Evolutionary conservation across 129 eudicot species (phyloP).

Genomic region (Tagetes patula): DNA sequence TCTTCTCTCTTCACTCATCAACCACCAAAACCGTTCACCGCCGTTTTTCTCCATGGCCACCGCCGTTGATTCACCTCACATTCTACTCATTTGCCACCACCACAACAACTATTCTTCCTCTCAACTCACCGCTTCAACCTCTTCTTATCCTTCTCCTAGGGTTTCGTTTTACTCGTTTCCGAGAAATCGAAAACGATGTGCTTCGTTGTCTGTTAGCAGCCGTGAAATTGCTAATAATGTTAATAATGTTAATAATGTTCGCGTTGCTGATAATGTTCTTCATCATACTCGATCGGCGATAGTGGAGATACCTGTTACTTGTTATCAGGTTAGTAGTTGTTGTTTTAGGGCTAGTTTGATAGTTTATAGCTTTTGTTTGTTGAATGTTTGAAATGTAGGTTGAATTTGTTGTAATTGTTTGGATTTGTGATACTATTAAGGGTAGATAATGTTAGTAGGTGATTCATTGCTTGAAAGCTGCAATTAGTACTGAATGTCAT

Average conservation of each 20-base stretch:
- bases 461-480: slow-evolving; percentile 12
- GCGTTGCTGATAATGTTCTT: slow-evolving; percentile 33
- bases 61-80: slow-evolving; percentile 8
- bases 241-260: slow-evolving; percentile 16
- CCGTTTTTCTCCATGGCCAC: slow-evolving; percentile 25
- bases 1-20: background rate
- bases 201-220: slow-evolving; percentile 27
- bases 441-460: background rate
- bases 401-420: background rate
- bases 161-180: slow-evolving; percentile 29
- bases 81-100: slow-evolving; percentile 8
- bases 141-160: slow-evolving; percentile 40
- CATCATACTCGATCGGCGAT: slow-evolving; percentile 33
- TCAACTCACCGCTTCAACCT: background rate
- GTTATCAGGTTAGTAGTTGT: slow-evolving; percentile 63
- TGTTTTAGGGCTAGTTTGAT: background rate
- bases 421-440: background rate
- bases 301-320: slow-evolving; percentile 79
- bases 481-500: slow-evolving; percentile 3
- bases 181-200: slow-evolving; percentile 19
- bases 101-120: background rate
- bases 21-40: background rate
- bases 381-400: slow-evolving; percentile 22
- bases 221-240: slow-evolving; percentile 39
- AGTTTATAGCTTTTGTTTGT: background rate